Percentiles rank a stretch among this genome's conserved stretches.
phyloP scores from a whole-genome alignment of 495 filamentous ascomycete species.

The Chlorociboria aeruginascens region DNA sequence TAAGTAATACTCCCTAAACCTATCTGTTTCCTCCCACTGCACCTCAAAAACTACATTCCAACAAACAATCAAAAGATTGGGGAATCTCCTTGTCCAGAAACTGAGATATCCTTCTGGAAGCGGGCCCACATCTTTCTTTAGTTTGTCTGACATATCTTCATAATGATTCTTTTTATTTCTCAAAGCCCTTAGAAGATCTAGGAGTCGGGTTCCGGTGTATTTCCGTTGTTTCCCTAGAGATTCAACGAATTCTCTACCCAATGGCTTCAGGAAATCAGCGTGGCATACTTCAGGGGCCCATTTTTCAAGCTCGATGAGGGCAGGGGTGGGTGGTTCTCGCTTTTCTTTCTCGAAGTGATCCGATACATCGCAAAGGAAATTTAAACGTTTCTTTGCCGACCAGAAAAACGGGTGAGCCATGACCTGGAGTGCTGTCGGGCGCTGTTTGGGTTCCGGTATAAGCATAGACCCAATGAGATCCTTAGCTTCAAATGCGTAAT shows the following conservation, averaged over 20 bases:
- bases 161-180: conserved; percentile 96
- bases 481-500: conserved; percentile 74
- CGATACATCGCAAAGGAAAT: conserved; percentile 84
- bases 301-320: conserved; percentile 52
- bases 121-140: conserved; percentile 69
- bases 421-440: conserved; percentile 63
- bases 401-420: conserved; percentile 96
- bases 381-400: conserved; percentile 71
- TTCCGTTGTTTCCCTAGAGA: conserved; percentile 89
- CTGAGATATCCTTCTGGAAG: conserved; percentile 74
- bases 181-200: conserved; percentile 80
- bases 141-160: conserved; percentile 71
- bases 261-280: conserved; percentile 62
- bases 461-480: conserved; percentile 83
- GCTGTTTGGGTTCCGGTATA: conserved; percentile 50
- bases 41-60: conserved; percentile 60
- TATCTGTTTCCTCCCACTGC: conserved; percentile 49
- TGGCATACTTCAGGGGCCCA: conserved; percentile 41
- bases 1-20: conserved; percentile 63
- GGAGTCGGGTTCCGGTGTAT: conserved; percentile 69
- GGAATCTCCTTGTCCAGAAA: conserved; percentile 78
- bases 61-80: conserved; percentile 69
- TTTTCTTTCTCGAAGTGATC: conserved; percentile 91
- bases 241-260: conserved; percentile 75
- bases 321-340: conserved; percentile 60